phyloP scores from a whole-genome alignment of 345 rosid species.

The Camelina neglecta region DNA sequence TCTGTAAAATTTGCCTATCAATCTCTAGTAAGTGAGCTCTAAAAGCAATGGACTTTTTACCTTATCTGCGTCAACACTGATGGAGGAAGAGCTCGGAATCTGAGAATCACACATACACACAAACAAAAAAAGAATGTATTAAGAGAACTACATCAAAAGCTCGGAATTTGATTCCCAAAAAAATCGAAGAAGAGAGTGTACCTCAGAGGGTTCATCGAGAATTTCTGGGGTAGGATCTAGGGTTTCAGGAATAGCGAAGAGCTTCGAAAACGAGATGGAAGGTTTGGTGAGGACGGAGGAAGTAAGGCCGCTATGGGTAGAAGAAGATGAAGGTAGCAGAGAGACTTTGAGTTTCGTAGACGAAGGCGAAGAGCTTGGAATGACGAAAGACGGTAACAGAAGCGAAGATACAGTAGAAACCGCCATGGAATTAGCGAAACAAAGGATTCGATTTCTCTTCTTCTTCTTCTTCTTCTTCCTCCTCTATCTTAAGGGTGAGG shows the following conservation, averaged over 20 bases:
- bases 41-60: constrained; percentile 32
- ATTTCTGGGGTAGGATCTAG: constrained; percentile 51
- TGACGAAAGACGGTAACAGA: constrained; percentile 53
- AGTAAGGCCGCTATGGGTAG: constrained; percentile 35
- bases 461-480: constrained; percentile 3
- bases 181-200: constrained; percentile 24
- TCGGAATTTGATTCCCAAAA: too few species aligned
- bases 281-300: constrained; percentile 46
- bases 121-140: background rate
- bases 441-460: constrained; percentile 13
- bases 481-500: background rate
- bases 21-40: background rate
- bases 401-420: constrained; percentile 59
- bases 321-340: constrained; percentile 37
- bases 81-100: constrained; percentile 51
- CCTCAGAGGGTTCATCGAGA: constrained; percentile 59
- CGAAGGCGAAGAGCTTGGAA: constrained; percentile 48
- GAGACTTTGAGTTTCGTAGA: constrained; percentile 47
- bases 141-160: background rate
- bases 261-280: constrained; percentile 47
- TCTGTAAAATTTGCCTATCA: background rate
- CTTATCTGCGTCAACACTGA: constrained; percentile 61
- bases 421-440: constrained; percentile 51
- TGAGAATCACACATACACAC: constrained; percentile 26
- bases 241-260: constrained; percentile 70